Base-by-base conservation (phyloP, 2,329 filamentous ascomycete species). In the Lachnellula hyalina region DNA sequence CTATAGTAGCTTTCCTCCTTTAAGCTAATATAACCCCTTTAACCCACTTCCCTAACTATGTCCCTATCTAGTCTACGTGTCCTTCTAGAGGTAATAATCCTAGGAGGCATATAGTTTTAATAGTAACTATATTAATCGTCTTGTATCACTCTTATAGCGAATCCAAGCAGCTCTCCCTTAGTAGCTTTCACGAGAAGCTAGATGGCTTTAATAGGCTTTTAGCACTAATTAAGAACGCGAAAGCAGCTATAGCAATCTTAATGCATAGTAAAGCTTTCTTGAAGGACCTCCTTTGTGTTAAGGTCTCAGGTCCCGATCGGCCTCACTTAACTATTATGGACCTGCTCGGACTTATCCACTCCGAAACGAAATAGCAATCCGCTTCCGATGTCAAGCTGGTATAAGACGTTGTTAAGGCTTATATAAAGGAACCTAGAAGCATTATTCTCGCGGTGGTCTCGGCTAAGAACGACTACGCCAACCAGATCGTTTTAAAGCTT, bases 241-340 rank as follows among this genome's bases (percentile, higher is more conserved):
- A 55, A 6, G 55, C 47, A 34, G 57, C 32, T 28, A 57, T 60
- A 57, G 48, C 42, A 2, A 21, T 57, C 5, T 38, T 41, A 14
- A 12, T 15, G 35, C 12, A 19, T 17, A 52, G 44, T 1, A 74
- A 5, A 61, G 63, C 62, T 28, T 61, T 58, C 35, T 60, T 52
- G 15, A 49, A 47, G 12, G 55, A 61, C 42, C 42, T 53, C 7
- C 28, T 60, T n/a, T 52, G 60, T 5, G 42, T 62, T 35, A 54
- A 59, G 42, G 28, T 61, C 17, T 54, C 36, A 5, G 56, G 58
- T 1, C 58, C 60, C 23, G 64, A 72, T 3, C 71, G 72, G 17
- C 75, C 75, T 1, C 76, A 81, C 17, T 70, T 85, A 17, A 84
- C 81, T 0, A 72, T 84, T 34, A 79, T 85, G 2, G 81, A 85